A percentile compares a stretch with the other conserved stretches of the same genome.
These are phyloP conservation scores for Coprinopsis strossmayeri DNA, from an alignment of 768 basidiomycete genomes.

Conservation along the genomic window DNA sequence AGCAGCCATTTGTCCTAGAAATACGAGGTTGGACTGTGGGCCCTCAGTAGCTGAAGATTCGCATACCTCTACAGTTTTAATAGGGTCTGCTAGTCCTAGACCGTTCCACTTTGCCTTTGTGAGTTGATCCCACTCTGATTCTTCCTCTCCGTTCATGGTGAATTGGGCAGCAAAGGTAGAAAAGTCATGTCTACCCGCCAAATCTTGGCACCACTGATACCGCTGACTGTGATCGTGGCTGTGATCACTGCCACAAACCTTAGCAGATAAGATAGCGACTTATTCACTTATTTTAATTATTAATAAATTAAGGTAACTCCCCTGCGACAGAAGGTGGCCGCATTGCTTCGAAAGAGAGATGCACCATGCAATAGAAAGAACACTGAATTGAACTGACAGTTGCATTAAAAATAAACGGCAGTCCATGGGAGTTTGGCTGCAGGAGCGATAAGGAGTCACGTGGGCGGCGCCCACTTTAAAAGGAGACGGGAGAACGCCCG, in stretches of 20 bases:
- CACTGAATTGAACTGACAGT: no score
- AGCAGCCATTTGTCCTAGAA: conserved; percentile 96
- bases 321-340: no score
- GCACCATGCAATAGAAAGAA: no score
- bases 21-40: background rate
- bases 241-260: no score
- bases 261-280: background rate
- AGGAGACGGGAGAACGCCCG: no score
- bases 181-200: no score
- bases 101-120: conserved; percentile 64
- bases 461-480: no score
- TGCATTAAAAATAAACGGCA: no score
- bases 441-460: background rate
- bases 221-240: background rate
- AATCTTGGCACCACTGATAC: no score
- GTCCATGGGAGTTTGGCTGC: no score
- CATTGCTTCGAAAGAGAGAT: no score
- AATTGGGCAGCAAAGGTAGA: no score
- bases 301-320: background rate
- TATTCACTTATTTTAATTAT: background rate
- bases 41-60: background rate
- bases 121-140: conserved; percentile 51
- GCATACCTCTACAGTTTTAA: conserved; percentile 85
- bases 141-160: conserved; percentile 17
- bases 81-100: conserved; percentile 77